Evolutionary conservation across 164 flowering plant species (phyloP).

Genomic region (Amborella trichopoda): DNA sequence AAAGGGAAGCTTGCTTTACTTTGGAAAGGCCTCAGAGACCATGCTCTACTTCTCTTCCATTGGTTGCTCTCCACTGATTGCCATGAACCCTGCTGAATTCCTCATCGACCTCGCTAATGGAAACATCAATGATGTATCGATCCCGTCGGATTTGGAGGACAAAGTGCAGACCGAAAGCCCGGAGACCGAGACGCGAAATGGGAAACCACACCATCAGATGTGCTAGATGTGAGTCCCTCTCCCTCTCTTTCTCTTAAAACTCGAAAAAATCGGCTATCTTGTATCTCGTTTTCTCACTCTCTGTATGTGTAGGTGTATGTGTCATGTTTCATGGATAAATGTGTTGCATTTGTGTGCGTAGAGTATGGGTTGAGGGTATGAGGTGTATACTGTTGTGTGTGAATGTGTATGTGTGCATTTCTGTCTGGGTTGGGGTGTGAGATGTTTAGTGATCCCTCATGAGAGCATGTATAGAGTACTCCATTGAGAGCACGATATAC

Average conservation of each 20-base stretch:
- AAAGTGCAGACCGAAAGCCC: conserved; percentile 55
- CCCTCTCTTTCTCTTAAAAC: not conserved
- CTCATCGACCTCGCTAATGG: conserved; percentile 95
- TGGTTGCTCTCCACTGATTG: conserved; percentile 80
- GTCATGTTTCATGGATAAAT: too few species aligned
- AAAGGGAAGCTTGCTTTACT: conserved; percentile 83
- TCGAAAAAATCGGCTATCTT: not conserved
- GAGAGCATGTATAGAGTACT: too few species aligned
- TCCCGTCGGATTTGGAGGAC: conserved; percentile 82
- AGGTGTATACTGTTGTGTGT: too few species aligned
- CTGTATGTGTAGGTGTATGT: too few species aligned
- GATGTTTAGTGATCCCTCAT: too few species aligned
- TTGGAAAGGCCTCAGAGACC: conserved; percentile 87
- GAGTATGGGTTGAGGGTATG: too few species aligned
- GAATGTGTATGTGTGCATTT: too few species aligned
- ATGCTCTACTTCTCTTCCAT: conserved; percentile 78
- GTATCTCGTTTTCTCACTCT: too few species aligned
- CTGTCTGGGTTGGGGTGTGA: too few species aligned
- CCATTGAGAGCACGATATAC: too few species aligned
- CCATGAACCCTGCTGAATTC: conserved; percentile 99
- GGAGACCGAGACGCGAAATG: conserved; percentile 37
- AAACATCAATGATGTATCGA: conserved; percentile 70
- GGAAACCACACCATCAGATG: conserved; percentile 64
- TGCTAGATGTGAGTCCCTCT: conserved; percentile 61
- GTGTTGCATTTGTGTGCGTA: too few species aligned